phyloP scores from a whole-genome alignment of 2,329 filamentous ascomycete species.

The Xylaria sp. region DNA sequence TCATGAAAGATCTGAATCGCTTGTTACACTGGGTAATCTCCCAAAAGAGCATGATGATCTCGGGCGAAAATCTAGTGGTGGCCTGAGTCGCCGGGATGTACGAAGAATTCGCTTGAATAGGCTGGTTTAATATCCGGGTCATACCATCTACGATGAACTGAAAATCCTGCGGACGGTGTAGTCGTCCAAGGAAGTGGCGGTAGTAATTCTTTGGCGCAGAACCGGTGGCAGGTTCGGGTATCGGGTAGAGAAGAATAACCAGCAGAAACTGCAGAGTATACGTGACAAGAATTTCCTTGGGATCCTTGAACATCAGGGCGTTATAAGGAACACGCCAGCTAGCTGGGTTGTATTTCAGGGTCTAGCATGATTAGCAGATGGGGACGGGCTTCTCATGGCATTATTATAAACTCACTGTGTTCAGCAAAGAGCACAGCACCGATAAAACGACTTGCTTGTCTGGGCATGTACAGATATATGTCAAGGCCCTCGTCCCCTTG shows the following conservation, averaged over 20 bases:
- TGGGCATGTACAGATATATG: slow-evolving; percentile 82
- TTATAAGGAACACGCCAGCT: slow-evolving; percentile 95
- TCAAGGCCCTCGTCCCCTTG: slow-evolving; percentile 80
- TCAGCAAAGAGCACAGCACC: slow-evolving; percentile 86
- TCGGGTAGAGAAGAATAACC: slow-evolving; percentile 80
- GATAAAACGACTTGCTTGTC: slow-evolving; percentile 93
- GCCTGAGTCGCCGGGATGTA: slow-evolving; percentile 86
- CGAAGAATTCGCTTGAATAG: slow-evolving; percentile 83
- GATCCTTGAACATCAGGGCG: slow-evolving; percentile 86
- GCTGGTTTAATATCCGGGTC: slow-evolving; percentile 88
- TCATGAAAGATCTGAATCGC: slow-evolving; percentile 92
- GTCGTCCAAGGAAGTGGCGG: slow-evolving; percentile 84
- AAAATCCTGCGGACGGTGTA: slow-evolving; percentile 94
- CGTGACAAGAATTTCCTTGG: slow-evolving; percentile 86
- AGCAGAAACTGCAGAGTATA: slow-evolving; percentile 92
- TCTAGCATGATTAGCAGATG: slow-evolving; percentile 51
- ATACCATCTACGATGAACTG: slow-evolving; percentile 97
- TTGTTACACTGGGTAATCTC: slow-evolving; percentile 97
- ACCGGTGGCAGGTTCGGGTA: slow-evolving; percentile 72
- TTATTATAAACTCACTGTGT: slow-evolving; percentile 68
- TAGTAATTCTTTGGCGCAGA: slow-evolving; percentile 84
- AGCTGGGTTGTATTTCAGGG: slow-evolving; percentile 93
- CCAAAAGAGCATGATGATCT: slow-evolving; percentile 98
- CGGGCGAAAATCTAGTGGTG: slow-evolving; percentile 82
- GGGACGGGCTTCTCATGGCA: not conserved